Evolutionary conservation across 176 grass and related monocot species (phyloP).

Genomic region (Oryza glaberrima): DNA sequence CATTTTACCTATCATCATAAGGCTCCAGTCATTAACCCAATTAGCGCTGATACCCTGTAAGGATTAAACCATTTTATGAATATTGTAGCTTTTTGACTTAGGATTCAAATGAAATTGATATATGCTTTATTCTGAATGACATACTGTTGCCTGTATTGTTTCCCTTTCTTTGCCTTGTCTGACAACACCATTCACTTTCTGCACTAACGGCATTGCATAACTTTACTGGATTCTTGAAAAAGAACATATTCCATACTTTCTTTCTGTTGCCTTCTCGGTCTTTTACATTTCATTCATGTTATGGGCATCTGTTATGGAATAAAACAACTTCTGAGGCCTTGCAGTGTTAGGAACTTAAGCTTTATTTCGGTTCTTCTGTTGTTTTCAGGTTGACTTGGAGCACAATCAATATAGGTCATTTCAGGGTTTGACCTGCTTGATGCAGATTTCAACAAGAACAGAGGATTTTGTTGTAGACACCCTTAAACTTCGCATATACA

Average conservation of each 20-base stretch:
- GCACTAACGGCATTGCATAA: background rate
- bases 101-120: slow-evolving; percentile 5
- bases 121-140: slow-evolving; percentile 10
- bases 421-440: slow-evolving; percentile 97
- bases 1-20: background rate
- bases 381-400: slow-evolving; percentile 97
- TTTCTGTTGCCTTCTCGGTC: background rate
- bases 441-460: slow-evolving; percentile 99
- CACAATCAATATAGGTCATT: slow-evolving; percentile 98
- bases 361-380: slow-evolving; percentile 21
- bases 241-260: slow-evolving; percentile 15
- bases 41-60: background rate
- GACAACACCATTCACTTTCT: slow-evolving; percentile 5
- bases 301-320: slow-evolving; percentile 15
- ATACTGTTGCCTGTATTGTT: slow-evolving; percentile 9
- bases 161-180: background rate
- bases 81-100: background rate
- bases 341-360: slow-evolving; percentile 3
- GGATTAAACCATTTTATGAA: background rate
- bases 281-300: slow-evolving; percentile 27
- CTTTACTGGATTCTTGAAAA: background rate
- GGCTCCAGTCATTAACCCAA: background rate
- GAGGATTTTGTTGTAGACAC: slow-evolving; percentile 95
- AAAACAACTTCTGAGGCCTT: background rate
- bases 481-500: slow-evolving; percentile 85